These are phyloP conservation scores for Calonectria ilicicola DNA, from an alignment of 2,329 filamentous ascomycete genomes.

Conservation along the genomic window DNA sequence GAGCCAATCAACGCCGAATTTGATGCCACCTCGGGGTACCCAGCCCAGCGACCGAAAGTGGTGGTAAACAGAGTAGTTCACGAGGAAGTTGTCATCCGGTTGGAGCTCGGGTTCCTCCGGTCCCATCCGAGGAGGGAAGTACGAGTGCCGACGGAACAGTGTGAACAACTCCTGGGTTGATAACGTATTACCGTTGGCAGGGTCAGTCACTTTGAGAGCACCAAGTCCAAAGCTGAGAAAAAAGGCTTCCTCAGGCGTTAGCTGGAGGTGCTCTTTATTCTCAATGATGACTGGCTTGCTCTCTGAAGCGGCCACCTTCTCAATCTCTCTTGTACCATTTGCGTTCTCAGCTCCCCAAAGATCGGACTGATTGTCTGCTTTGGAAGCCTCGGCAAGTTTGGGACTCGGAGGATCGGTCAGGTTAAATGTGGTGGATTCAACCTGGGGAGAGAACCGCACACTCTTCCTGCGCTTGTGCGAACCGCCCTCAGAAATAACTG, in stretches of 20 bases:
- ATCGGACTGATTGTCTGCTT: neutral
- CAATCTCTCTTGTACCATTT: neutral
- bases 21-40: constrained; percentile 92
- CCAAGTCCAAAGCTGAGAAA: constrained; percentile 89
- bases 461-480: constrained; percentile 66
- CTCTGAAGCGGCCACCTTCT: neutral
- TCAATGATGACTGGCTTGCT: constrained; percentile 42
- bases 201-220: constrained; percentile 72
- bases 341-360: neutral
- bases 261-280: constrained; percentile 86
- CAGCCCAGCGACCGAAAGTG: constrained; percentile 96
- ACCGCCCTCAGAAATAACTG: constrained; percentile 24
- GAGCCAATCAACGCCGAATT: constrained; percentile 96
- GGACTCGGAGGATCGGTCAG: constrained; percentile 64
- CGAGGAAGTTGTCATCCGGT: constrained; percentile 85
- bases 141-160: constrained; percentile 77
- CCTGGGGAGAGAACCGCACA: constrained; percentile 76
- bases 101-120: constrained; percentile 58
- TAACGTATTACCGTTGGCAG: constrained; percentile 57
- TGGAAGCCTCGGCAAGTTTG: constrained; percentile 40
- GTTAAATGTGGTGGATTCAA: constrained; percentile 73
- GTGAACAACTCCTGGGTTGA: constrained; percentile 69
- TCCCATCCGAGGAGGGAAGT: constrained; percentile 69
- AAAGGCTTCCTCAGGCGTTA: constrained; percentile 91
- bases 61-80: constrained; percentile 92